phyloP scores from a whole-genome alignment of 2,329 filamentous ascomycete genomes.

The Trichoderma sp. region DNA sequence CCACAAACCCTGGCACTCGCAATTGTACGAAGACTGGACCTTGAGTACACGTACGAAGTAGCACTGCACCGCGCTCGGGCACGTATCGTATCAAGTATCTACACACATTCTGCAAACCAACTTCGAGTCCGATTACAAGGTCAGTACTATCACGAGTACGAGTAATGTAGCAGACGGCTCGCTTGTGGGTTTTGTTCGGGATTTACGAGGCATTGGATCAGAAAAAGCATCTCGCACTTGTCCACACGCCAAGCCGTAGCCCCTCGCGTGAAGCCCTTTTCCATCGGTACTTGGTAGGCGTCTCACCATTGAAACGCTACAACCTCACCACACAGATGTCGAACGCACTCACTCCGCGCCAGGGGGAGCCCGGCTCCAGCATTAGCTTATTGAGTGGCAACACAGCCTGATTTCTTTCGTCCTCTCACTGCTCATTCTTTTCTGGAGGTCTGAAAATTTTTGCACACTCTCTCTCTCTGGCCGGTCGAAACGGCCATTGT shows the following conservation, averaged over 20 bases:
- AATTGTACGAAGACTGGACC: neutral
- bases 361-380: slow-evolving; percentile 5
- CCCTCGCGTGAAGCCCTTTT: neutral
- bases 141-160: too few relatives aligned
- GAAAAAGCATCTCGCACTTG: neutral
- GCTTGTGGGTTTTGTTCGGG: neutral
- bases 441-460: neutral
- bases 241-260: too few relatives aligned
- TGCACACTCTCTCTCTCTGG: neutral
- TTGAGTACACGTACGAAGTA: neutral
- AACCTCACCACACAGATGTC: slow-evolving; percentile 24
- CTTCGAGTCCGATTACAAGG: too few relatives aligned
- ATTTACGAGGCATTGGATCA: neutral
- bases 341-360: slow-evolving; percentile 20
- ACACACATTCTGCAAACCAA: neutral
- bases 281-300: slow-evolving; percentile 14
- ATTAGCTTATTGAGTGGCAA: slow-evolving; percentile 14
- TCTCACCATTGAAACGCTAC: slow-evolving; percentile 29
- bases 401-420: slow-evolving; percentile 10
- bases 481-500: slow-evolving; percentile 17
- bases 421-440: neutral
- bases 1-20: slow-evolving; percentile 10
- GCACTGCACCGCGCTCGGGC: neutral
- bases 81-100: neutral
- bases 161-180: too few relatives aligned